Percentiles rank a stretch among this genome's conserved stretches.
Conservation (phyloP, 768 basidiomycete genomes). For the Xerocomus brunneocitrinus region DNA sequence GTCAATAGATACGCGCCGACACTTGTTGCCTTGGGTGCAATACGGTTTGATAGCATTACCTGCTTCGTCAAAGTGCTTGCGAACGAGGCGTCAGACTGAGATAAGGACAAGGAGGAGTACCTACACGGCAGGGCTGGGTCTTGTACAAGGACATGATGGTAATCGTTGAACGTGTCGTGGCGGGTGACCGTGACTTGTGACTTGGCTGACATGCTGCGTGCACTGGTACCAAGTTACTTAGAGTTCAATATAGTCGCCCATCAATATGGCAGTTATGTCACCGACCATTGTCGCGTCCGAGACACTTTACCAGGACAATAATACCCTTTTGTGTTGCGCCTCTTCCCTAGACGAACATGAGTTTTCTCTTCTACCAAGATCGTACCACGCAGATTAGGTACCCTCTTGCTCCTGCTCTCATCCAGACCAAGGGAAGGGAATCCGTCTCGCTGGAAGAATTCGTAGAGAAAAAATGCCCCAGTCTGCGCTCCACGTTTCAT, state of each 20-base stretch:
- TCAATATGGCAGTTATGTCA: constrained; percentile 4
- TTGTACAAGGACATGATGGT: constrained; percentile 37
- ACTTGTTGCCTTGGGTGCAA: constrained; percentile 45
- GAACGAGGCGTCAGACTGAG: constrained; percentile 12
- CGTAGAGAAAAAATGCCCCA: constrained; percentile 30
- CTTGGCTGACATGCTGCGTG: neutral
- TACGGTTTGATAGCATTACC: constrained; percentile 40
- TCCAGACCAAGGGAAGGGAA: constrained; percentile 16
- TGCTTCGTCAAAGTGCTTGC: constrained; percentile 45
- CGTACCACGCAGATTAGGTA: constrained; percentile 19
- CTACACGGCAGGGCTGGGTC: constrained; percentile 45
- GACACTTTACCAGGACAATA: constrained; percentile 1
- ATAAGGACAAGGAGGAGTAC: constrained; percentile 17
- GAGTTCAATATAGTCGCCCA: neutral
- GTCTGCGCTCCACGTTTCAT: constrained; percentile 23
- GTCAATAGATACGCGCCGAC: constrained; percentile 39
- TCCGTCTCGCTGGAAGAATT: constrained; percentile 26
- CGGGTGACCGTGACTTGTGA: constrained; percentile 23
- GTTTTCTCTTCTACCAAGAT: constrained; percentile 13
- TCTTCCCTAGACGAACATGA: constrained; percentile 13
- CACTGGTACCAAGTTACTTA: too few species aligned
- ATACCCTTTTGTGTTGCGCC: neutral
- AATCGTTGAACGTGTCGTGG: neutral
- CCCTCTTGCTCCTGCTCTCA: constrained; percentile 15
- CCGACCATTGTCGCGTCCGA: constrained; percentile 4